A percentile compares a stretch with the other conserved stretches of the same genome.
Evolutionary conservation across 2,329 filamentous ascomycete genomes (phyloP).

Genomic region (Talaromyces sp.): DNA sequence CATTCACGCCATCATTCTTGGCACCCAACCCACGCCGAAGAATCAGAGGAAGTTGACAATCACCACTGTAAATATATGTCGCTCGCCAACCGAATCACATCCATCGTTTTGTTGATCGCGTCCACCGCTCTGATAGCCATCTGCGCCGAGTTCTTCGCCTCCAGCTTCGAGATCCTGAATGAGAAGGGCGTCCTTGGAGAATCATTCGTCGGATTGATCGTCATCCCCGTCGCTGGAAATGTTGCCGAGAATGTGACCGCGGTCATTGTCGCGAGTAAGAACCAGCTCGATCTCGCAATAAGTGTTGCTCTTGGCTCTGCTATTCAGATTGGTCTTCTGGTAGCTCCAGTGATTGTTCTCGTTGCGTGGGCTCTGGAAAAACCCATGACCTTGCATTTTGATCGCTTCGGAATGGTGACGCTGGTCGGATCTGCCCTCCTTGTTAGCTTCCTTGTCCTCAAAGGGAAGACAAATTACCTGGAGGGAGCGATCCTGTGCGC

Average conservation of each 20-base stretch:
- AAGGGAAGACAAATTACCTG: constrained; percentile 23
- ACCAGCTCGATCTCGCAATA: constrained; percentile 76
- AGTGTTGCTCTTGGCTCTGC: constrained; percentile 71
- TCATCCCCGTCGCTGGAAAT: constrained; percentile 73
- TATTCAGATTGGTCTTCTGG: constrained; percentile 72
- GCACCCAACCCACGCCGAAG: not conserved
- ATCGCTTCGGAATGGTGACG: constrained; percentile 19
- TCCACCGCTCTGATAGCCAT: constrained; percentile 68
- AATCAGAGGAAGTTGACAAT: not conserved
- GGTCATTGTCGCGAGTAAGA: constrained; percentile 70
- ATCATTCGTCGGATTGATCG: constrained; percentile 71
- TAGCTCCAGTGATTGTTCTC: constrained; percentile 71
- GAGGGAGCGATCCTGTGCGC: constrained; percentile 21
- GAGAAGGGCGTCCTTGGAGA: constrained; percentile 60
- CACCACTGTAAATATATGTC: constrained; percentile 5
- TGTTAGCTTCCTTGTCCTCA: constrained; percentile 21
- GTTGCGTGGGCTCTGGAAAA: constrained; percentile 66
- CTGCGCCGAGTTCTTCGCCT: constrained; percentile 72
- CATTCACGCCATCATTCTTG: not conserved
- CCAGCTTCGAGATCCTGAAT: constrained; percentile 67
- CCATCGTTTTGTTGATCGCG: constrained; percentile 60
- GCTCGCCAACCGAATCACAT: constrained; percentile 5
- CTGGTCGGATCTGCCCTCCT: constrained; percentile 15
- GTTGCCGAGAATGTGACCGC: constrained; percentile 74
- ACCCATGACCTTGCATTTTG: constrained; percentile 22